Evolutionary conservation across 1,139 yeast genomes (phyloP).

Genomic region (Zhuliangozyma blackwelliae): DNA sequence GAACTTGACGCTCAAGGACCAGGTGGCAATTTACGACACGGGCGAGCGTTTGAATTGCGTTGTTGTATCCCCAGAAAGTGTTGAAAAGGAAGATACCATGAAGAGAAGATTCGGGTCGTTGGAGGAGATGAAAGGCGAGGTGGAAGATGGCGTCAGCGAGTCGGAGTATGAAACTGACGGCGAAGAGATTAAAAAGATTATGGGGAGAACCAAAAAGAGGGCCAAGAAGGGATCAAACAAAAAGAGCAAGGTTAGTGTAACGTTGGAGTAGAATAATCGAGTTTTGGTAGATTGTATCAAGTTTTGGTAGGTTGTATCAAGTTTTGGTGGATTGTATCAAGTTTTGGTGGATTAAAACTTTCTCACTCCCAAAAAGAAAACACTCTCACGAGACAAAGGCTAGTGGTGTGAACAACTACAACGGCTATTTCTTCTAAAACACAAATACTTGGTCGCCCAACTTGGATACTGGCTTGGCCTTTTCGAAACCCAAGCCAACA

Average conservation of each 20-base stretch:
- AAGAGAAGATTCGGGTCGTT: conserved; percentile 53
- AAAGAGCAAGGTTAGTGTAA: conserved; percentile 46
- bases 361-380: no score
- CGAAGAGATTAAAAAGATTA: conserved; percentile 47
- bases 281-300: no score
- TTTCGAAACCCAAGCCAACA: conserved; percentile 68
- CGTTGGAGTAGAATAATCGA: conserved; percentile 40
- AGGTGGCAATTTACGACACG: conserved; percentile 83
- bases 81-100: conserved; percentile 72
- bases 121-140: conserved; percentile 21
- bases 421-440: conserved; percentile 40
- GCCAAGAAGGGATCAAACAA: conserved; percentile 37
- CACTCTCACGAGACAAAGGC: no score
- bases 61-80: conserved; percentile 67
- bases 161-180: conserved; percentile 67
- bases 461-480: conserved; percentile 89
- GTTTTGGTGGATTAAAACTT: no score
- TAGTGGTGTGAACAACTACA: background rate
- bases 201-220: conserved; percentile 38
- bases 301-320: no score
- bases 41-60: conserved; percentile 94
- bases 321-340: no score
- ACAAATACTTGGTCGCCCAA: conserved; percentile 91
- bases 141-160: conserved; percentile 36
- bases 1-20: conserved; percentile 67